Evolutionary conservation across 208 protist species (phyloP), one percentile per base, ranked within the genome.

Genomic region (Spongospora subterranea): DNA sequence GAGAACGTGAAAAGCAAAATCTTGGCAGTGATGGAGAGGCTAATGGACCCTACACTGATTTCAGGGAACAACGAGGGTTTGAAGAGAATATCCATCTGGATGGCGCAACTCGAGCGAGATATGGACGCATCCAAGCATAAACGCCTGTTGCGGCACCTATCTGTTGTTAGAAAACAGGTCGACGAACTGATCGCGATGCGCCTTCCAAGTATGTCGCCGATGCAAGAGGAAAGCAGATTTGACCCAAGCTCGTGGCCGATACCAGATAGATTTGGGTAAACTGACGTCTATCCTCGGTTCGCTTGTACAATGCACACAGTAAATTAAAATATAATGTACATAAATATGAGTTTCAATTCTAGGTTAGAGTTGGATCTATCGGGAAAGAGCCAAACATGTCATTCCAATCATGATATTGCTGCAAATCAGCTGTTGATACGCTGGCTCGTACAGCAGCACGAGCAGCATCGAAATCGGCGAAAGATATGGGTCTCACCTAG

Each of bases 341-440:
- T 29, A 60, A 29, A 60, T 29, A 29, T 60, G 50, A 60, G 24
- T 6, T 6, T 60, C n/a, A 24, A 40, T 43, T 40, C 35, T 82
- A 82, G 6, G 71, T 82, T 6, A 82, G 6, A 82, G 35, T 35
- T 6, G 71, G 71, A 82, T 82, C 71, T 40, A 82, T 82, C 6
- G 71, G 17, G 71, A 82, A 82, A 20, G 71, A 82, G 6, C 71
- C 71, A 35, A 82, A 82, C 71, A 40, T 6, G 71, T 82, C 71
- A n/a, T 82, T 82, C 71, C 71, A 82, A 43, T 35, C 40, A 82
- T 82, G 71, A 35, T 82, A 82, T n/a, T 82, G 71, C 17, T 35
- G 17, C n/a, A 82, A n/a, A 43, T 82, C 71, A 35, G 71, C 6
- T 6, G 13, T 6, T n/a, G 71, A 82, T 13, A 82, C 71, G 40